Base-by-base conservation (phyloP, 768 basidiomycete genomes). In the Auricularia cornea region DNA sequence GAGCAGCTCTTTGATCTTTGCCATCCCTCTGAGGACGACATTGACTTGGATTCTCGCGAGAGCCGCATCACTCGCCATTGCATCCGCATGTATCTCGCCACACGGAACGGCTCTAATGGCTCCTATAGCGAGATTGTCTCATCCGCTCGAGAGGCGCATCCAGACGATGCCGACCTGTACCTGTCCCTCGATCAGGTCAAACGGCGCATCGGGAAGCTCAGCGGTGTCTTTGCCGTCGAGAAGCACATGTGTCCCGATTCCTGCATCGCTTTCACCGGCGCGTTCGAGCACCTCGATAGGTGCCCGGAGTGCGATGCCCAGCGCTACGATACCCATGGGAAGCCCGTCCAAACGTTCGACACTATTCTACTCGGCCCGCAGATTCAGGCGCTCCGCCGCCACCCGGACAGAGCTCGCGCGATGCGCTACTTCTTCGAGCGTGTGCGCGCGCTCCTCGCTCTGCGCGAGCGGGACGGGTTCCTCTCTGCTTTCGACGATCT, bases 331-430 rank as follows among this genome's bases (percentile, higher is more conserved):
- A 62, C 60, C 1, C 54, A 20, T 64, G 66, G 1, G n/a, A 30
- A 16, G 41, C 40, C 52, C 5, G 14, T n/a, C 0, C 68, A 75
- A 20, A 69, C 75, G 18, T 76, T 76, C 31, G 62, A 63, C 8
- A 81, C 79, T 0, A 74, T 81, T 30, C 78, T 72, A 0, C 48
- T 81, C 20, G 79, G 79, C 2, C 80, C 78, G 0, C 78, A 80
- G 60, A 62, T 82, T 0, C 80, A 82, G 59, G 78, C 80, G 0
- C 66, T 76, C 1, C 69, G 74, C 18, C 63, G 72, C 0, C 68
- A 62, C 16, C 62, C 41, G 0, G 62, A 66, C 1, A 64, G 71
- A 14, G 72, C 79, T 0, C 28, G 57, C 0, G 62, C 66, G 0
- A 70, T 79, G 70, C 28, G 44, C 0, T 77, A 79, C 38, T 40